phyloP scores from a whole-genome alignment of 306 rosid genomes.

The Phaseolus lunatus region DNA sequence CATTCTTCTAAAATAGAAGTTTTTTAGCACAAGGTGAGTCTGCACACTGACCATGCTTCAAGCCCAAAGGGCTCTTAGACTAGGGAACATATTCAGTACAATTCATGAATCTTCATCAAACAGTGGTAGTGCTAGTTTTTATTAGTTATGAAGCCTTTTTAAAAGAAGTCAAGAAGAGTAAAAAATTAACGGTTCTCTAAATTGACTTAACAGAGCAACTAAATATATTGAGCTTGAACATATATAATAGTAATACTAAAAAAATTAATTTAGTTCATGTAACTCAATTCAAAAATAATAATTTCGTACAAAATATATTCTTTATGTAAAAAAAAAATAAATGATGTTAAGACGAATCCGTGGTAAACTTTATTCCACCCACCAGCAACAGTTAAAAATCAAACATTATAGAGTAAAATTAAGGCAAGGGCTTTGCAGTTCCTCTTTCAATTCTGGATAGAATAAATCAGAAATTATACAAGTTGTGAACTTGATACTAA shows the following conservation, averaged over 20 bases:
- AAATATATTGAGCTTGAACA: background rate
- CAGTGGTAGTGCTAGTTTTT: background rate
- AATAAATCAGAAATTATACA: background rate
- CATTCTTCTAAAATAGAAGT: conserved; percentile 4
- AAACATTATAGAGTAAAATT: background rate
- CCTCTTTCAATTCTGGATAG: background rate
- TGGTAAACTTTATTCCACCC: too few relatives aligned
- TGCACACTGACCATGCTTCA: background rate
- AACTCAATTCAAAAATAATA: background rate
- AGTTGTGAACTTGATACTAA: background rate
- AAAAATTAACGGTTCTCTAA: conserved; percentile 1
- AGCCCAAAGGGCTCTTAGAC: background rate
- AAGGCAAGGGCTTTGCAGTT: conserved; percentile 17
- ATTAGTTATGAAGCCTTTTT: background rate
- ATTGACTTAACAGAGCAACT: background rate
- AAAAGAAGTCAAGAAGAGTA: background rate
- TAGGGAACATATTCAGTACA: background rate
- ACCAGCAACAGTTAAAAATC: background rate
- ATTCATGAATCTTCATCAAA: background rate
- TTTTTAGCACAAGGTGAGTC: background rate
- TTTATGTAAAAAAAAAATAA: background rate
- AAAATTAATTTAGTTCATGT: background rate
- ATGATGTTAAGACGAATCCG: background rate
- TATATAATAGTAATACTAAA: background rate
- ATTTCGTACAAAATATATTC: background rate